These are phyloP conservation scores for Claviceps cyperi DNA, from an alignment of 2,329 filamentous ascomycete species.

Conservation along the genomic window DNA sequence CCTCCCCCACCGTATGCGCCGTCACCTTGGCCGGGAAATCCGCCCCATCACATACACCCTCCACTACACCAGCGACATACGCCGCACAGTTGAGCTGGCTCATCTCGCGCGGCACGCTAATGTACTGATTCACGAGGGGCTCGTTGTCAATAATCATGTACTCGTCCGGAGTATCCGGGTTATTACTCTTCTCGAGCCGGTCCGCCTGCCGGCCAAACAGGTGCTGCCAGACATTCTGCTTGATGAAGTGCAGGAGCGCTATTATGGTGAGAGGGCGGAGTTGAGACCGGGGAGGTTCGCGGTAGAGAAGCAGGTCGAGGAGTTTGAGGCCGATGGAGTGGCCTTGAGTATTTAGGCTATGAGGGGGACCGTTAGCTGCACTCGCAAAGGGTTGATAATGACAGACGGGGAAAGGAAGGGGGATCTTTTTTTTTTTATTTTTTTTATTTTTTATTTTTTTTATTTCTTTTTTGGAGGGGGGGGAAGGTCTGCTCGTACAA, in stretches of 20 bases:
- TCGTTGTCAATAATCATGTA: slow-evolving; percentile 99
- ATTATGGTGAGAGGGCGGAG: slow-evolving; percentile 78
- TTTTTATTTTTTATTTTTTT: too few relatives aligned
- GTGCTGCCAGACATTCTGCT: slow-evolving; percentile 80
- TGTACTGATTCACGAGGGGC: slow-evolving; percentile 85
- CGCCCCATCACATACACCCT: slow-evolving; percentile 88
- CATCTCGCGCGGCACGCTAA: slow-evolving; percentile 90
- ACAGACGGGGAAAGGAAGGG: not conserved
- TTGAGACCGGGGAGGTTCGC: slow-evolving; percentile 54
- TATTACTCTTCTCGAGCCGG: slow-evolving; percentile 75
- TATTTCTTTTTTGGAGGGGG: too few relatives aligned
- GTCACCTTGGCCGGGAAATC: slow-evolving; percentile 81
- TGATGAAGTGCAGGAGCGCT: slow-evolving; percentile 85
- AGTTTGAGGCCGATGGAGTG: slow-evolving; percentile 89
- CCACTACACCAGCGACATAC: slow-evolving; percentile 86
- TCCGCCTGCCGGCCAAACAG: slow-evolving; percentile 86
- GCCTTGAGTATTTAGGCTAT: slow-evolving; percentile 75
- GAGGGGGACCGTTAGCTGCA: not conserved
- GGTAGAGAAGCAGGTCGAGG: slow-evolving; percentile 86
- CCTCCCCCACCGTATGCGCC: slow-evolving; percentile 61
- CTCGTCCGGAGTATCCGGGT: slow-evolving; percentile 73
- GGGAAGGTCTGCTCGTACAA: too few relatives aligned
- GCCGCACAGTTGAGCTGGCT: slow-evolving; percentile 92
- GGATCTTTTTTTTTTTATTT: not conserved
- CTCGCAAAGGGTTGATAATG: too few relatives aligned